Evolutionary conservation across 2,329 filamentous ascomycete genomes (phyloP).

Genomic region (Penicillium janthinellum): DNA sequence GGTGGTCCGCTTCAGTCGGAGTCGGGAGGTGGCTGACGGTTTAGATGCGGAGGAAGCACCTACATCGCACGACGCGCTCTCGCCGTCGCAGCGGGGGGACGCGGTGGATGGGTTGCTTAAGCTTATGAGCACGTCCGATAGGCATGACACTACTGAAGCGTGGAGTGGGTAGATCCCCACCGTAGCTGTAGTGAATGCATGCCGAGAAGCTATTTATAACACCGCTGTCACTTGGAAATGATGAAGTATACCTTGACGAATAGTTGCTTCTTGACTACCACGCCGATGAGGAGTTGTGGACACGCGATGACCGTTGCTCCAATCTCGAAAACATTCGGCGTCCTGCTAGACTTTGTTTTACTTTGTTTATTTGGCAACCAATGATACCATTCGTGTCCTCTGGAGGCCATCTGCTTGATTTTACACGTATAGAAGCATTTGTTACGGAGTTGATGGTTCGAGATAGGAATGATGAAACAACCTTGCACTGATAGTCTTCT

Average conservation of each 20-base stretch:
- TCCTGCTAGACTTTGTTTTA: conserved; percentile 10
- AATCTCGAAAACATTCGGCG: conserved; percentile 16
- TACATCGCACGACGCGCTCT: conserved; percentile 11
- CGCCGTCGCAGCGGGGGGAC: conserved; percentile 38
- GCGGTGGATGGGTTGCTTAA: conserved; percentile 44
- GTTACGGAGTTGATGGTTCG: no score
- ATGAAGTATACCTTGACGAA: conserved; percentile 10
- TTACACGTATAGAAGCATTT: not conserved
- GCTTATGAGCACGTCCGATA: conserved; percentile 41
- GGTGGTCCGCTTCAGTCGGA: conserved; percentile 21
- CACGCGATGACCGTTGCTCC: not conserved
- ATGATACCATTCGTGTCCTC: conserved; percentile 27
- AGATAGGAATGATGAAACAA: not conserved
- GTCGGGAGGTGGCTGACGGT: conserved; percentile 17
- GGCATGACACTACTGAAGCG: conserved; percentile 27
- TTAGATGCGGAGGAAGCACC: conserved; percentile 21
- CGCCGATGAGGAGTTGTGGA: not conserved
- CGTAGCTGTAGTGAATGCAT: not conserved
- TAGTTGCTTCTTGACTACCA: conserved; percentile 4
- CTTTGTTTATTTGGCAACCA: conserved; percentile 19
- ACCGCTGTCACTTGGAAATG: not conserved
- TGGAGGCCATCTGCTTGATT: not conserved
- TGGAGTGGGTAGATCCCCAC: conserved; percentile 23
- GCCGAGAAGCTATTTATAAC: not conserved
- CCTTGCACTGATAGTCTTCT: not conserved